Percentiles rank a stretch among this genome's conserved stretches.
Conservation (phyloP, 371 early-diverging fungal genomes). For the Saksenaea vasiformis region DNA sequence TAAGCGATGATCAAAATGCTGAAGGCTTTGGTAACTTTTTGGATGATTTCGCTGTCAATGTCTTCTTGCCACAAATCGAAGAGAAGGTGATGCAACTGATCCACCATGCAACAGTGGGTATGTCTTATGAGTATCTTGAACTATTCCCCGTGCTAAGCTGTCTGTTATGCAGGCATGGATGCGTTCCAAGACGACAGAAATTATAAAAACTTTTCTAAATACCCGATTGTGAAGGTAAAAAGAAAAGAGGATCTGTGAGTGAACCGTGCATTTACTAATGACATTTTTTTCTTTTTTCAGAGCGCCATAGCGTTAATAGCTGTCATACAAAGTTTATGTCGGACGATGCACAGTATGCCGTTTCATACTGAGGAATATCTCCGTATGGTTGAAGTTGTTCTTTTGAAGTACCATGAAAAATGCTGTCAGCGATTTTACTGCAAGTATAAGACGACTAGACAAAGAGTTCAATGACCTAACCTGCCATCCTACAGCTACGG, state of each 20-base stretch:
- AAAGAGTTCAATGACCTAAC: neutral
- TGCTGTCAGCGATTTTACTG: conserved; percentile 72
- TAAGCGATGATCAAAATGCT: conserved; percentile 51
- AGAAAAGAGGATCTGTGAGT: neutral
- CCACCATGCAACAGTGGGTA: conserved; percentile 68
- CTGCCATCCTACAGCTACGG: conserved; percentile 38
- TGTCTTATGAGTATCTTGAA: neutral
- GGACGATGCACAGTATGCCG: conserved; percentile 72
- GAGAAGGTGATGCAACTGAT: conserved; percentile 70
- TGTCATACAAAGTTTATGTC: conserved; percentile 69
- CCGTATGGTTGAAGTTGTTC: conserved; percentile 73
- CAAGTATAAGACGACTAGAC: too few species aligned
- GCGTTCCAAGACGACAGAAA: conserved; percentile 59
- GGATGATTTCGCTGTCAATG: conserved; percentile 77
- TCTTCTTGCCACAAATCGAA: conserved; percentile 77
- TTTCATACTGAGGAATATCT: conserved; percentile 80
- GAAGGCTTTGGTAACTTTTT: conserved; percentile 71
- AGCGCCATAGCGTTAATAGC: conserved; percentile 64
- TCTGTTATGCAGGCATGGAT: conserved; percentile 34
- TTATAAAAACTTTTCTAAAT: conserved; percentile 47
- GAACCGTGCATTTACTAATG: too few species aligned
- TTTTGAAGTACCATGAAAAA: conserved; percentile 78
- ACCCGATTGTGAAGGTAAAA: conserved; percentile 56
- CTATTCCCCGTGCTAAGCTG: neutral
- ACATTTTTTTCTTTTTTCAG: too few species aligned